Conservation (phyloP, 257 asterid species). For the Avicennia marina region DNA sequence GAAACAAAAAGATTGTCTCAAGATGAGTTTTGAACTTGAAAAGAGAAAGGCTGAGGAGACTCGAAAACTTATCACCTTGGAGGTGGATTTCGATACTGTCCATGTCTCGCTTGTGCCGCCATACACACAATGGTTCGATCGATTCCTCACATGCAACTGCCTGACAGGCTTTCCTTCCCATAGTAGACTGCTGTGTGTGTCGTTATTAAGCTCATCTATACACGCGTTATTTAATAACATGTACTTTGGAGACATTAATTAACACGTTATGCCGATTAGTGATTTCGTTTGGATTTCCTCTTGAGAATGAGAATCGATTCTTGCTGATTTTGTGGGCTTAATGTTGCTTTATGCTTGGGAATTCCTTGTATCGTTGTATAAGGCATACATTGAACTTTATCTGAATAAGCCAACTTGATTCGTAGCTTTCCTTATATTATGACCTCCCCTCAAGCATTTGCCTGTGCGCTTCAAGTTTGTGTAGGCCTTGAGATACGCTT, state of each 20-base stretch:
- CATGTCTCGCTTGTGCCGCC: constrained; percentile 24
- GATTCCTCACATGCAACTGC: constrained; percentile 15
- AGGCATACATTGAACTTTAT: neutral
- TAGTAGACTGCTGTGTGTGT: neutral
- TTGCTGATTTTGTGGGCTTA: constrained; percentile 9
- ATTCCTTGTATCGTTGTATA: neutral
- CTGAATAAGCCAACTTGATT: neutral
- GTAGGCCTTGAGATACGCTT: too few species aligned
- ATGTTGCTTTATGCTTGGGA: constrained; percentile 14
- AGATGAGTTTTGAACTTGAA: too few species aligned
- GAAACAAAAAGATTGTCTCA: neutral
- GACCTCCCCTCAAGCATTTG: too few species aligned
- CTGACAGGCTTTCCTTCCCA: constrained; percentile 23
- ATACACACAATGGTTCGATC: constrained; percentile 35
- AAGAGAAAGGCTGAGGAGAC: neutral
- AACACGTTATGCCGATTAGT: constrained; percentile 16
- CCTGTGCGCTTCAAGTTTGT: too few species aligned
- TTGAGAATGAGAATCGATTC: constrained; percentile 21
- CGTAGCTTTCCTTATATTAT: neutral
- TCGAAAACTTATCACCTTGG: constrained; percentile 16
- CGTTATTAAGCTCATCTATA: neutral
- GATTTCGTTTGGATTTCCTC: constrained; percentile 22
- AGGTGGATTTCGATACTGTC: constrained; percentile 31
- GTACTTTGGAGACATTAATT: constrained; percentile 1
- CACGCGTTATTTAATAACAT: too few species aligned